These are phyloP conservation scores for Teunomyces panamensis DNA, from an alignment of 805 yeast species.

Conservation along the genomic window DNA sequence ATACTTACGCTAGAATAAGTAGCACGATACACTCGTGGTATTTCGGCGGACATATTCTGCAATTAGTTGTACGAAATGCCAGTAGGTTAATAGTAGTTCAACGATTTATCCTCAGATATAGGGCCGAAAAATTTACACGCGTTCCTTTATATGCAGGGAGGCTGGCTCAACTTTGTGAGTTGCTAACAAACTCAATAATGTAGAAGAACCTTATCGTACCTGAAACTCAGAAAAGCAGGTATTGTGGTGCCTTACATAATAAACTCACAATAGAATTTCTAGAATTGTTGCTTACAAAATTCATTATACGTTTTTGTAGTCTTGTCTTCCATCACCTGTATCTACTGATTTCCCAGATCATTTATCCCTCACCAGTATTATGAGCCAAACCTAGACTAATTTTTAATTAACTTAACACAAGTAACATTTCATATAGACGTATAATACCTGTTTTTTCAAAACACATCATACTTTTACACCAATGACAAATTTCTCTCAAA, in stretches of 20 bases:
- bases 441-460: too few species aligned
- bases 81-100: neutral
- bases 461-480: too few species aligned
- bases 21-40: constrained; percentile 43
- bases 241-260: neutral
- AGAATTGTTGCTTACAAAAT: neutral
- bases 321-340: neutral
- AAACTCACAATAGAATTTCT: neutral
- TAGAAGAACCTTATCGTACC: too few species aligned
- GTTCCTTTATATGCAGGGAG: neutral
- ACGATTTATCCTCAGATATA: constrained; percentile 1
- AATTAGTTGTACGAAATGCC: neutral
- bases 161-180: neutral
- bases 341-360: neutral
- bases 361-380: neutral
- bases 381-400: neutral
- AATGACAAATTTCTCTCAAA: too few species aligned
- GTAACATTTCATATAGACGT: too few species aligned
- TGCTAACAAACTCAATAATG: neutral
- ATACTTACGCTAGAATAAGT: constrained; percentile 44
- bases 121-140: constrained; percentile 3
- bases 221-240: neutral
- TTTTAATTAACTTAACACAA: too few species aligned
- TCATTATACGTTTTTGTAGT: neutral
- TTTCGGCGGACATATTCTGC: constrained; percentile 25